A percentile compares a stretch with the other conserved stretches of the same genome.
Conservation (phyloP, 257 asterid species). For the Capsicum baccatum region DNA sequence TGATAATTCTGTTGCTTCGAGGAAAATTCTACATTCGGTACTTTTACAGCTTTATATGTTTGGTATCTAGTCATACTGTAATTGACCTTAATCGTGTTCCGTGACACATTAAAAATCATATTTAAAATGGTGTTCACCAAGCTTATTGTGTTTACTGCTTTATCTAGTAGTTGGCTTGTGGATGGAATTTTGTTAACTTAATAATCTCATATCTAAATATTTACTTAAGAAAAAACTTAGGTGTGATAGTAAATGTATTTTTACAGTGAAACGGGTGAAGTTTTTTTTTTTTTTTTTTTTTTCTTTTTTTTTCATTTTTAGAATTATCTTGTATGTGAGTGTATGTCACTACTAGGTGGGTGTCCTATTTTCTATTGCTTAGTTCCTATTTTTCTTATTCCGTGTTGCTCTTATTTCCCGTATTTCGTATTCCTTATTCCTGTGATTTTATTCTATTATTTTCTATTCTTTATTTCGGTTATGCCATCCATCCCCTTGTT, state of each 20-base stretch:
- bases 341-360: too few species aligned
- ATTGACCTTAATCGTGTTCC: neutral
- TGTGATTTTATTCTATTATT: too few species aligned
- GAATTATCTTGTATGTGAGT: too few species aligned
- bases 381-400: too few species aligned
- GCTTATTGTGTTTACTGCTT: neutral
- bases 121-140: conserved; percentile 14
- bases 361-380: too few species aligned
- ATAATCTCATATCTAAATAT: neutral
- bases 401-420: too few species aligned
- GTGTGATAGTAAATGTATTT: conserved; percentile 8
- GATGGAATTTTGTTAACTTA: neutral
- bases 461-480: too few species aligned
- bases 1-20: conserved; percentile 76
- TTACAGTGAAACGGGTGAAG: neutral
- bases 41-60: conserved; percentile 13
- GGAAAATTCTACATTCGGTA: conserved; percentile 88
- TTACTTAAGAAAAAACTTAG: neutral
- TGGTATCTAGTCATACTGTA: neutral
- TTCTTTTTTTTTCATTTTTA: too few species aligned
- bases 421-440: too few species aligned
- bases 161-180: conserved; percentile 14
- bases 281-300: too few species aligned
- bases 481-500: too few species aligned
- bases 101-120: neutral